Base-by-base conservation (phyloP, 768 basidiomycete genomes). In the Calvatia gigantea region DNA sequence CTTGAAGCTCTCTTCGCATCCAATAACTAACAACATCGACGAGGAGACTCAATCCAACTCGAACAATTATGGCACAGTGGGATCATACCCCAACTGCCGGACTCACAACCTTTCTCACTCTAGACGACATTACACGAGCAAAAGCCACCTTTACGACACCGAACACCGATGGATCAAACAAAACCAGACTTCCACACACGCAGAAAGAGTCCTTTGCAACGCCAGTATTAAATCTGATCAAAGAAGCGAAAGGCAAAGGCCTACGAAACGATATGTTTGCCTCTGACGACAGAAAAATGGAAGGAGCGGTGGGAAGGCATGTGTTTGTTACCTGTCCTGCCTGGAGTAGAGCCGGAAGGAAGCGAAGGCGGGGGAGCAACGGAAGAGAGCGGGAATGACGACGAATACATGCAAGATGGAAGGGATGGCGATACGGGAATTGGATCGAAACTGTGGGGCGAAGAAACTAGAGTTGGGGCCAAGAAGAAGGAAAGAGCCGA, bases 271-370 rank as follows among this genome's bases (percentile, higher is more conserved):
- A 76, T 93, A 38, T 89, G 86, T 64, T 68, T 95, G 15, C 94
- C 94, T n/a, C 76, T 98, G n/a, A 94, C 95, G 21, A 96, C 89
- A 53, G 78, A 79, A 15, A 81, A 80, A 43, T 99, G 97, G 97
- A 84, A 82, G 63, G 77, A 82, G 59, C 76, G 97, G 53, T 99
- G 97, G 96, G 78, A 81, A 60, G 75, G 84, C 51, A 92, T 98
- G 83, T 99, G 97, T 70, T 74, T 93, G 59, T 69, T 89, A 54
- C 77, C 83, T 1, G 69, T 75, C 14, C 23, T 32, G 1, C 52
- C 52, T 33, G 41, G 14, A 25, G 11, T 9, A 6, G 12, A 72
- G 74, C 1, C 62, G 67, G n/a, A 65, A 54, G 17, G 5, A 44
- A 61, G 69, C 54, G 64, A 67, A 58, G 56, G n/a, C 29, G 2